Evolutionary conservation across 2,329 filamentous ascomycete species (phyloP).

Genomic region (Amylocarpus encephaloides): DNA sequence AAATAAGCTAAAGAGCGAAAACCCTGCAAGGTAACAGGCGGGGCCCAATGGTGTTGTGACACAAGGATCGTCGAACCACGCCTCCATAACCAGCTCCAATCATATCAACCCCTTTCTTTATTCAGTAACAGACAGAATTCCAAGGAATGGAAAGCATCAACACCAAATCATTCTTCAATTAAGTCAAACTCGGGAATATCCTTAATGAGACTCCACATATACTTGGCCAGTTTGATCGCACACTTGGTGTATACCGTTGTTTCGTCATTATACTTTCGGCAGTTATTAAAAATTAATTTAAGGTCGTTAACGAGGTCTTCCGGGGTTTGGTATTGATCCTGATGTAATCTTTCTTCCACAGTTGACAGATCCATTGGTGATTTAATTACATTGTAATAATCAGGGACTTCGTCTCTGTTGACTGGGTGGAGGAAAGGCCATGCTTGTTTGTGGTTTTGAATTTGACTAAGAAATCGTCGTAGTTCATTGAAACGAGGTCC

Average conservation of each 20-base stretch:
- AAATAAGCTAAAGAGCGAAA: no score
- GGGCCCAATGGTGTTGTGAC: no score
- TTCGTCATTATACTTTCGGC: slow-evolving; percentile 41
- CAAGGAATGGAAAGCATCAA: no score
- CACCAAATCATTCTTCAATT: not conserved
- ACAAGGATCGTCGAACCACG: no score
- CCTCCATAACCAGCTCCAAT: no score
- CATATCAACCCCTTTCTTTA: no score
- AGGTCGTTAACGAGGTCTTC: slow-evolving; percentile 91
- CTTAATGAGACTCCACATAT: slow-evolving; percentile 2
- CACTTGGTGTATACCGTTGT: slow-evolving; percentile 2
- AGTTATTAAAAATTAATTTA: slow-evolving; percentile 87
- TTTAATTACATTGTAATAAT: slow-evolving; percentile 97
- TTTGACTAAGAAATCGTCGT: slow-evolving; percentile 82
- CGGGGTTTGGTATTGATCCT: slow-evolving; percentile 82
- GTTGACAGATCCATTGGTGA: slow-evolving; percentile 94
- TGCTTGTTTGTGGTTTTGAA: slow-evolving; percentile 85
- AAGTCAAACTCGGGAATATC: not conserved
- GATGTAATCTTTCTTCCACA: slow-evolving; percentile 92
- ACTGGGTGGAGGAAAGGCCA: slow-evolving; percentile 96
- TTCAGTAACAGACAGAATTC: no score
- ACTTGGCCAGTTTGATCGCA: slow-evolving; percentile 1
- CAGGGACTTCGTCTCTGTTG: slow-evolving; percentile 88
- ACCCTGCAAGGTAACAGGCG: no score
- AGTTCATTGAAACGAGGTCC: slow-evolving; percentile 95